phyloP scores from a whole-genome alignment of 139 green algal species.

The Chloropicon primus region DNA sequence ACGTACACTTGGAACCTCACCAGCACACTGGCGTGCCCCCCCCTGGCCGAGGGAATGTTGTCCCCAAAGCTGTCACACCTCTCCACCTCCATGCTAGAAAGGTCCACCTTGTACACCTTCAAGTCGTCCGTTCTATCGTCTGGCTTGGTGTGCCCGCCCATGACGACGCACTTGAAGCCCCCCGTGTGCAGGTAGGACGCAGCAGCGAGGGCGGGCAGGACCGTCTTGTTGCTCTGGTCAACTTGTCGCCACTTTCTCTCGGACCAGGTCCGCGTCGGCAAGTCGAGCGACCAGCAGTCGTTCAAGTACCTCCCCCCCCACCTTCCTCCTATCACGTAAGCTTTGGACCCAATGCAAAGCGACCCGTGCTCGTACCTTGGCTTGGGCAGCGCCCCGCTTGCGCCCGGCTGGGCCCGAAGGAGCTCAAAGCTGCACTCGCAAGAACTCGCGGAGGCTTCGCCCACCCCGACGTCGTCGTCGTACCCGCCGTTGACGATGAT shows the following conservation, averaged over 20 bases:
- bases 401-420: not conserved
- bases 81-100: not conserved
- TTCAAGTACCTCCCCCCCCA: conserved; percentile 67
- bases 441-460: not conserved
- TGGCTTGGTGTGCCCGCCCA: conserved; percentile 67
- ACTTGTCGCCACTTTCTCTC: conserved; percentile 5
- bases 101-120: conserved; percentile 7
- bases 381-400: conserved; percentile 13
- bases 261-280: conserved; percentile 53
- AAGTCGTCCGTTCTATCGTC: conserved; percentile 17
- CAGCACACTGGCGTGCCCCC: conserved; percentile 53
- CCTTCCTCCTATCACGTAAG: conserved; percentile 78
- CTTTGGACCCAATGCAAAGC: conserved; percentile 35
- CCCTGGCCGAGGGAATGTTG: conserved; percentile 34
- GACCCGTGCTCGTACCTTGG: conserved; percentile 73
- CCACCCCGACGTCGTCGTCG: too few species aligned
- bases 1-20: conserved; percentile 53
- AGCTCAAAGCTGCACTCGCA: not conserved
- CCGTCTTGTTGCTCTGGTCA: not conserved
- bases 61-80: not conserved
- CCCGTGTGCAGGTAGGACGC: conserved; percentile 5
- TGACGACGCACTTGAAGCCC: conserved; percentile 41
- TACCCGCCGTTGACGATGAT: too few species aligned
- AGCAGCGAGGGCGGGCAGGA: not conserved
- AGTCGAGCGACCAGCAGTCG: conserved; percentile 71